These are phyloP conservation scores for Hyaloscypha finlandica DNA, from an alignment of 495 filamentous ascomycete genomes.

Conservation along the genomic window DNA sequence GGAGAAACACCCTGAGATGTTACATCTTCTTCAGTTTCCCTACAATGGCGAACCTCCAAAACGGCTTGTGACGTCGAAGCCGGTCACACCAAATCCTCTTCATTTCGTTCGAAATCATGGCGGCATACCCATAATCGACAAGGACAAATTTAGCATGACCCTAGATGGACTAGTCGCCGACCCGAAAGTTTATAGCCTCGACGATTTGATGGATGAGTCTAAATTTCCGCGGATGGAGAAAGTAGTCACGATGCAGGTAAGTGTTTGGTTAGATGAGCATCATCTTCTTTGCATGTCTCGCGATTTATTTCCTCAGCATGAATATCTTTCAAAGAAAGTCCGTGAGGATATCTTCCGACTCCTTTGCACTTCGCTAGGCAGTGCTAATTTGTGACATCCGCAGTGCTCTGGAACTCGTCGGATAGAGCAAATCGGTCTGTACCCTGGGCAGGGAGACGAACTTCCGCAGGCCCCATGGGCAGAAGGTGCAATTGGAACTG, in stretches of 20 bases:
- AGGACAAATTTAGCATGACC: constrained; percentile 49
- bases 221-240: constrained; percentile 57
- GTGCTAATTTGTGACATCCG: neutral
- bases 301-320: neutral
- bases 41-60: constrained; percentile 70
- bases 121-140: constrained; percentile 62
- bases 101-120: constrained; percentile 72
- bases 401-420: constrained; percentile 68
- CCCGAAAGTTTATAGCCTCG: constrained; percentile 53
- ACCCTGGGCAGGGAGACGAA: constrained; percentile 68
- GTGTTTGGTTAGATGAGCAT: neutral
- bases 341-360: neutral
- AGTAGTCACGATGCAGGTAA: constrained; percentile 53
- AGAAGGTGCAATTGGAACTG: constrained; percentile 68
- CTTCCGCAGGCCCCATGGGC: constrained; percentile 69
- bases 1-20: constrained; percentile 67
- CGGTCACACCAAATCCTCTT: constrained; percentile 59
- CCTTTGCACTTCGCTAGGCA: neutral
- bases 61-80: constrained; percentile 38
- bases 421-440: constrained; percentile 64
- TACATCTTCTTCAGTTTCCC: constrained; percentile 68
- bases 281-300: neutral
- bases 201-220: constrained; percentile 57
- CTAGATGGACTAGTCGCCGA: constrained; percentile 59
- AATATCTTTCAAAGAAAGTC: neutral